Base-by-base conservation (phyloP, 768 basidiomycete species). In the Mycena kentingensis region DNA sequence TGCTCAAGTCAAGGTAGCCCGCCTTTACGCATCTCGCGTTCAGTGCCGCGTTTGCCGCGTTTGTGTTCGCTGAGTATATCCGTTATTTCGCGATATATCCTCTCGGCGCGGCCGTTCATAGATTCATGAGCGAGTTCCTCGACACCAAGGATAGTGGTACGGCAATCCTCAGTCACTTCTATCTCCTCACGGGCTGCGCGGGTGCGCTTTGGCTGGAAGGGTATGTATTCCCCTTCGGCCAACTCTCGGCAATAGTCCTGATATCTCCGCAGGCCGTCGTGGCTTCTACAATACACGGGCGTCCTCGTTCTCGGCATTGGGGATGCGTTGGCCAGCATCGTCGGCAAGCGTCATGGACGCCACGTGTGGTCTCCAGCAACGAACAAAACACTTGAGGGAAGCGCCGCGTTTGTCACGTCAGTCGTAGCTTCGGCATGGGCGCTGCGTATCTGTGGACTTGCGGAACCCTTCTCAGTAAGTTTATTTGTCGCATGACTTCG, bases 21-120 rank as follows among this genome's bases (percentile, higher is more conserved):
- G 95, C 96, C 2, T 99, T 99, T 72, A 87, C 91, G 27, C 95
- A 98, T 68, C 74, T 98, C 37, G 85, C 94, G 8, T 97, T 99
- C 74, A 95, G 91, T 62, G 87, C 84, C 18, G 96, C 96, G 2
- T 98, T 99, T 69, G 87, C 97, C 8, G 70, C 93, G 58, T 98
- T 99, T 75, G 91, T 86, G 21, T 98, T 99, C 67, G 86, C 91
- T 51, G 97, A 99, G 73, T 98, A 98, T 74, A 83, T 98, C 58
- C 91, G 97, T 52, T 99, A 98, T 71, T 99, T 98, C 70, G 97
- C 97, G 31, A 82, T 99, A 43, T 98, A 97, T 72, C 97, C 97
- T 3, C 90, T 98, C 62, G 93, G 94, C 13, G 95, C 90, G 10
- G 76, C 84, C 11, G 84, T 99, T 18, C 97, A 99, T 71, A 73